Conservation (phyloP, 768 basidiomycete species). For the Leccinum disarticulatum region DNA sequence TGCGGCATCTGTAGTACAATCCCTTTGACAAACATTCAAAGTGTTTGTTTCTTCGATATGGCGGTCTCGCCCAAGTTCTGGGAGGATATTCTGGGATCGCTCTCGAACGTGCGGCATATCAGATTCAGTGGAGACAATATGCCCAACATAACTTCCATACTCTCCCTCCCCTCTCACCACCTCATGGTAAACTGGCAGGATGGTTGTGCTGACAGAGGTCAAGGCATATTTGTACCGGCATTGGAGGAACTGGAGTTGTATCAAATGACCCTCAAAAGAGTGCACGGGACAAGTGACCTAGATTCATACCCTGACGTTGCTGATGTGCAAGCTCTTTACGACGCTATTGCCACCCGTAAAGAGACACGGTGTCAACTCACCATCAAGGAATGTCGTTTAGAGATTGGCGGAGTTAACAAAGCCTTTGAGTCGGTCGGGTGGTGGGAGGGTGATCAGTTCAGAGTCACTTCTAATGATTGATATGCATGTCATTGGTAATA, state of each 20-base stretch:
- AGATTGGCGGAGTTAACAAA: not conserved
- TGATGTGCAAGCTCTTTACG: not conserved
- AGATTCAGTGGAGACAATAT: not conserved
- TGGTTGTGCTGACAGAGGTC: not conserved
- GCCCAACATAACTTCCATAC: not conserved
- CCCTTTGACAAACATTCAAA: not conserved
- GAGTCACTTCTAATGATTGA: not conserved
- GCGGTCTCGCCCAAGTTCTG: not conserved
- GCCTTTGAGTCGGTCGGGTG: not conserved
- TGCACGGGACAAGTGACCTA: not conserved
- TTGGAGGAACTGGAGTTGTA: not conserved
- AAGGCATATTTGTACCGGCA: not conserved
- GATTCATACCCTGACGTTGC: not conserved
- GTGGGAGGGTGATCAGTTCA: not conserved
- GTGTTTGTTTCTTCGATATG: not conserved
- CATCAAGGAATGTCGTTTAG: not conserved
- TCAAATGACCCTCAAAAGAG: not conserved
- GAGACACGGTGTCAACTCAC: not conserved
- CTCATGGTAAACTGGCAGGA: not conserved
- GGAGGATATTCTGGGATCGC: not conserved
- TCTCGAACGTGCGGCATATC: not conserved
- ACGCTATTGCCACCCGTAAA: not conserved
- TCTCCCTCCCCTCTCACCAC: not conserved
- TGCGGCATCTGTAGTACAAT: not conserved
- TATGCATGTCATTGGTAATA: no score